A percentile compares a stretch with the other conserved stretches of the same genome.
These are phyloP conservation scores for Phalaenopsis hybrid DNA, from an alignment of 116 monocot genomes.

Conservation along the genomic window DNA sequence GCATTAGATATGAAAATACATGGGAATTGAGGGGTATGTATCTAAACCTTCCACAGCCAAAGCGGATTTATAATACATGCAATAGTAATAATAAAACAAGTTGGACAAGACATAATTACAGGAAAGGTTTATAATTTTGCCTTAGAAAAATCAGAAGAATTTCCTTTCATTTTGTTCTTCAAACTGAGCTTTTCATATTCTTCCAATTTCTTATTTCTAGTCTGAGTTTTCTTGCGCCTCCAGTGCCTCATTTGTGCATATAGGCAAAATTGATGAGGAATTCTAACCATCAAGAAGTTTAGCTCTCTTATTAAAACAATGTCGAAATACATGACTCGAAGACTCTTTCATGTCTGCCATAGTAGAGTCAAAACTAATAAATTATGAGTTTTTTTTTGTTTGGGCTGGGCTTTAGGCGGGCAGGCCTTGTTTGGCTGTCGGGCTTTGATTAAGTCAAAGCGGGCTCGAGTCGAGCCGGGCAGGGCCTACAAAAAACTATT, in stretches of 20 bases:
- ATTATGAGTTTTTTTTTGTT: not conserved
- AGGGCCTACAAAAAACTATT: too few relatives aligned
- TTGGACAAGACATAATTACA: not conserved
- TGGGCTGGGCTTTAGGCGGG: too few relatives aligned
- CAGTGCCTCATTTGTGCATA: slow-evolving; percentile 83
- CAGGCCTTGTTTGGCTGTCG: too few relatives aligned
- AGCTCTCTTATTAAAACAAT: slow-evolving; percentile 70
- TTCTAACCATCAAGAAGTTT: slow-evolving; percentile 71
- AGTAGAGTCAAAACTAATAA: slow-evolving; percentile 18
- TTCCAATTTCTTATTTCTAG: slow-evolving; percentile 74
- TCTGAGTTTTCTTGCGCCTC: slow-evolving; percentile 70
- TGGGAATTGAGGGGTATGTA: too few relatives aligned
- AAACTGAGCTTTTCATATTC: slow-evolving; percentile 57
- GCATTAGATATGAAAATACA: too few relatives aligned
- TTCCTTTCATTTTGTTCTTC: slow-evolving; percentile 87
- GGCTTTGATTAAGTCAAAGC: too few relatives aligned
- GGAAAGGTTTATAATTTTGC: slow-evolving; percentile 43
- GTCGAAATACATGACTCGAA: slow-evolving; percentile 36
- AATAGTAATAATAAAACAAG: not conserved
- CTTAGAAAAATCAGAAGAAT: slow-evolving; percentile 61
- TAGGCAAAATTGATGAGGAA: slow-evolving; percentile 61
- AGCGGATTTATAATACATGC: not conserved
- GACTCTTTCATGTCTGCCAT: slow-evolving; percentile 24
- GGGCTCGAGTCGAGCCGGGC: too few relatives aligned
- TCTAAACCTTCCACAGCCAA: too few relatives aligned